Conservation (phyloP, 2,329 filamentous ascomycete genomes). For the Xylariales sp. region DNA sequence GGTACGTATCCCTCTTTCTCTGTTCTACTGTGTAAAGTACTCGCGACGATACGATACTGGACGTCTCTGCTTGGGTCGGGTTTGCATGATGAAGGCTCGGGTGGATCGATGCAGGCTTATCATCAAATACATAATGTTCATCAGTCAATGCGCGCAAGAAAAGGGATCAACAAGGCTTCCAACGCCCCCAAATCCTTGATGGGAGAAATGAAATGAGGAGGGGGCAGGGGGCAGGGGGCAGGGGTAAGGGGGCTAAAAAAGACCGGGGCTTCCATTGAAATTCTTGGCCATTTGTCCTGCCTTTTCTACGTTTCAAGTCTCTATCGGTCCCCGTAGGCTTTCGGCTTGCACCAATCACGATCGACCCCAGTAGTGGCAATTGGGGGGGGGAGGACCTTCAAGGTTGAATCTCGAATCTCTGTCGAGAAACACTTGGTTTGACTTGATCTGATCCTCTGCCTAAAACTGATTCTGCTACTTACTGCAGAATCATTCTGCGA, state of each 20-base stretch:
- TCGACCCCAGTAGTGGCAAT: background rate
- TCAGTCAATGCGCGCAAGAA: background rate
- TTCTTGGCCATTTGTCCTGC: background rate
- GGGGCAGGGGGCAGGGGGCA: background rate
- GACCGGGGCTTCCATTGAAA: background rate
- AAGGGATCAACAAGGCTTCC: background rate
- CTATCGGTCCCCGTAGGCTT: slow-evolving; percentile 1
- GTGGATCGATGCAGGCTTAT: background rate
- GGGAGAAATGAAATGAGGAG: slow-evolving; percentile 7
- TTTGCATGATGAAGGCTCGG: no score
- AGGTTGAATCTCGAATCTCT: slow-evolving; percentile 2
- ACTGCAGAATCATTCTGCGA: background rate
- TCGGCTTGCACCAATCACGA: slow-evolving; percentile 4
- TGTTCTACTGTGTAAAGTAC: no score
- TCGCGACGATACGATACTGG: no score
- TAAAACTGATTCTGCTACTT: background rate
- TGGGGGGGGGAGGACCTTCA: slow-evolving; percentile 2
- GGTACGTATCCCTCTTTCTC: no score
- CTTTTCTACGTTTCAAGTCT: slow-evolving; percentile 3
- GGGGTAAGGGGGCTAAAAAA: background rate
- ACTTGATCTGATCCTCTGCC: no score
- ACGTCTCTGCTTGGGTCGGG: no score
- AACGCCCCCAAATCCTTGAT: background rate
- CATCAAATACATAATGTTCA: background rate
- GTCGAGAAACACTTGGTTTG: background rate